Evolutionary conservation across 805 yeast genomes (phyloP), one percentile per base, ranked within the genome.

Genomic region (Saccharomycopsis capsularis): DNA sequence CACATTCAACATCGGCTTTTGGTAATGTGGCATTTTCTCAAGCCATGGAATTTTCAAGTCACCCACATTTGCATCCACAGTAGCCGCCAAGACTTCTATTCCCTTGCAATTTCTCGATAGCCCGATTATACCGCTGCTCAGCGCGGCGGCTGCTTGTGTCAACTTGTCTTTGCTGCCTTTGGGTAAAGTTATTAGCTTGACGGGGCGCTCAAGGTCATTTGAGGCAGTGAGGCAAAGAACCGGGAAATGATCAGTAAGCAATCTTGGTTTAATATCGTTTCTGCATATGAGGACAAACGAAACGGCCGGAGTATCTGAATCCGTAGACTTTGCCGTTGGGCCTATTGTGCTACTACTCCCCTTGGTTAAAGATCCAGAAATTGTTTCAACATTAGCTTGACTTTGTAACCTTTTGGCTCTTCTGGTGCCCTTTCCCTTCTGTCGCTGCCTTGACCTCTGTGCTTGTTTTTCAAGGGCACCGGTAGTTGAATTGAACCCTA

Each of bases 11-110:
- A 68, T 62, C 3, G 76, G 67, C 35, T 58, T 59, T 16, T 57
- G 40, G 51, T 27, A 46, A 37, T 36, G 3, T n/a, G 30, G 25
- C 9, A 70, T 55, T 13, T 68, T 48, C 16, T 64, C 63, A 46
- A 75, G 59, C 78, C 78, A 76, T 6, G 76, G 76, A 9, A 75
- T 66, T 2, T 64, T 59, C 3, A 74, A 68, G 42, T 67, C 70
- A 2, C 53, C 56, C 1, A 75, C 65, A 21, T 50, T 46, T 3
- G 48, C 53, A 3, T 54, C 4, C 6, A 56, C 47, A 3, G 40
- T 5, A 13, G 19, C 19, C 7, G 19, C 18, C 18, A 34, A 34
- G 7, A 13, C 13, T 9, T 9, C 38, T 6, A 16, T 34, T 6
- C 38, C 38, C n/a, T 34, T 16, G 6, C 7, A 11, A 34, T 9